A percentile compares a stretch with the other conserved stretches of the same genome.
Evolutionary conservation across 352 stramenopile genomes (phyloP).

Genomic region (Phytophthora quininea): DNA sequence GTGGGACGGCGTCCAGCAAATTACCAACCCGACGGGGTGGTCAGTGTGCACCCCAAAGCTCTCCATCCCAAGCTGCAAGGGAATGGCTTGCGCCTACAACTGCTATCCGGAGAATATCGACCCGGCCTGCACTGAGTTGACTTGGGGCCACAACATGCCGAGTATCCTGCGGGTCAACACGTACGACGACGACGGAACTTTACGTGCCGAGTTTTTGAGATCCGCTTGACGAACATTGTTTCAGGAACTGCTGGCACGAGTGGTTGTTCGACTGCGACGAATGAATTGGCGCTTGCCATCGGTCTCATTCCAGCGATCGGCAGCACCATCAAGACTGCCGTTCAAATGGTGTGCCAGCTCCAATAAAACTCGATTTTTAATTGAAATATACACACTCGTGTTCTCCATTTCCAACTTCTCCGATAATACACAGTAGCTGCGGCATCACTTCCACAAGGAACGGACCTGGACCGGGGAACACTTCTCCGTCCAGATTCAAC

Average conservation of each 20-base stretch:
- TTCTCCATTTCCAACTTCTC: too few relatives aligned
- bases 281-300: neutral
- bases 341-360: slow-evolving; percentile 1
- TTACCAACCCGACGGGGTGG: slow-evolving; percentile 4
- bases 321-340: slow-evolving; percentile 3
- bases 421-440: neutral
- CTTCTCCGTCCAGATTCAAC: too few relatives aligned
- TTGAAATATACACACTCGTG: neutral
- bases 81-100: neutral
- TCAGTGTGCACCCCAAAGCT: neutral
- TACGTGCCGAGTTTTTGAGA: slow-evolving; percentile 14
- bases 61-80: neutral
- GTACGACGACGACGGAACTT: slow-evolving; percentile 13
- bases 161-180: slow-evolving; percentile 6
- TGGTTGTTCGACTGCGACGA: neutral
- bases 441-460: neutral
- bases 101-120: neutral
- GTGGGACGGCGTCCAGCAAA: slow-evolving; percentile 5
- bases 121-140: neutral
- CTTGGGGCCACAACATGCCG: slow-evolving; percentile 9
- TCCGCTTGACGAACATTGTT: neutral
- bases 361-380: neutral
- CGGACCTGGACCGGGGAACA: too few relatives aligned
- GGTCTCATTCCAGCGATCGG: slow-evolving; percentile 5
- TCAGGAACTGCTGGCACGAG: neutral